A percentile compares a stretch with the other conserved stretches of the same genome.
These are phyloP conservation scores for Phytophthora lateralis DNA, from an alignment of 352 stramenopile species.

Conservation along the genomic window DNA sequence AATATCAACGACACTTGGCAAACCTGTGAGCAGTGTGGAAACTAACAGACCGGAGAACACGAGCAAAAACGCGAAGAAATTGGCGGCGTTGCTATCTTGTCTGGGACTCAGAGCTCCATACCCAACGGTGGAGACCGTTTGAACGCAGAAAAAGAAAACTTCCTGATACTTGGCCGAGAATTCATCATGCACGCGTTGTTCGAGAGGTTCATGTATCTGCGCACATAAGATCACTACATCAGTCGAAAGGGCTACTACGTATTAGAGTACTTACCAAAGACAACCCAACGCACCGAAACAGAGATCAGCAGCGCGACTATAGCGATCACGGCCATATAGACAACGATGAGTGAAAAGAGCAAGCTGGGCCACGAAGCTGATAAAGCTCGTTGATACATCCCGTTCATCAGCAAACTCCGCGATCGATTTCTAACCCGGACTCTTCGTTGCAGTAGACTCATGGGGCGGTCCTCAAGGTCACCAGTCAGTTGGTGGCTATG, in stretches of 20 bases:
- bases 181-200: slow-evolving; percentile 12
- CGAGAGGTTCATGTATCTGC: slow-evolving; percentile 21
- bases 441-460: slow-evolving; percentile 44
- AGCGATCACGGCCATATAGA: slow-evolving; percentile 47
- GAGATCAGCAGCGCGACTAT: slow-evolving; percentile 48
- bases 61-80: slow-evolving; percentile 69
- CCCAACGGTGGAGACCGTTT: slow-evolving; percentile 68
- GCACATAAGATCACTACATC: neutral
- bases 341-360: slow-evolving; percentile 41
- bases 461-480: slow-evolving; percentile 29
- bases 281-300: slow-evolving; percentile 40
- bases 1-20: neutral
- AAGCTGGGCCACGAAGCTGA: slow-evolving; percentile 49
- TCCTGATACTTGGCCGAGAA: slow-evolving; percentile 33
- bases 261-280: neutral
- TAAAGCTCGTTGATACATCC: slow-evolving; percentile 59
- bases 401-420: slow-evolving; percentile 43
- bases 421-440: slow-evolving; percentile 55
- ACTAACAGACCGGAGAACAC: slow-evolving; percentile 46
- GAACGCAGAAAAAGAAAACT: slow-evolving; percentile 65
- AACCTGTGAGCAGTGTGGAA: slow-evolving; percentile 56
- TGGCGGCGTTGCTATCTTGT: slow-evolving; percentile 49
- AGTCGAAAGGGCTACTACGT: neutral
- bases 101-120: slow-evolving; percentile 55
- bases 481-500: slow-evolving; percentile 27